Evolutionary conservation across 83 land plant genomes (phyloP), one percentile per base, ranked within the genome.

Genomic region (Diphasiastrum complanatum): DNA sequence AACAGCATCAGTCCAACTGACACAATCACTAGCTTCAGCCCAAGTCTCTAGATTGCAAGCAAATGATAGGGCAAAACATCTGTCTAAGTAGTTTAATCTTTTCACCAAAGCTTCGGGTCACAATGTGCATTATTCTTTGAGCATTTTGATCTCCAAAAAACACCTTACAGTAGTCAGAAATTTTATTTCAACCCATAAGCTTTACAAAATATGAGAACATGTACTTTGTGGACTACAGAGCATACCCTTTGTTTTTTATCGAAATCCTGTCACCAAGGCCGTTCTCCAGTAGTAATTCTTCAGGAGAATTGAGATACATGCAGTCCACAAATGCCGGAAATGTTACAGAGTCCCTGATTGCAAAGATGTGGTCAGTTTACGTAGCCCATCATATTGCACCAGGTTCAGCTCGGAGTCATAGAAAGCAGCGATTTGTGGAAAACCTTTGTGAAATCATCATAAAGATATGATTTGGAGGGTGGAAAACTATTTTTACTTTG

Each of bases 271-370:
- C 78, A 55, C 96, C 99, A 32, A 83, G 71, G 19, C 99, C 99
- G 67, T 85, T 93, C 32, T 78, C 73, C 37, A 93, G 76, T 2
- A 71, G 62, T 40, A 93, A 30, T 66, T 78, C 84, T 19, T 52
- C 57, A 6, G 99, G 92, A 46, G 96, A 82, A 75, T 80, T 63
- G 12, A 81, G 67, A 64, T 93, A 93, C 45, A 93, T 63, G 52
- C 96, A 83, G 66, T 93, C 99, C 23, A 88, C 91, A 76, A 89
- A 93, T 61, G 91, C 99, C 50, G 96, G 95, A 69, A 89, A 93
- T 14, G 52, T 77, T 28, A 89, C 68, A 31, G 53, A 76, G 19
- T 91, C 96, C 82, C 97, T 91, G 82, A 18, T 62, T 12, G 1
- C 18, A 20, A 52, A 61, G 55, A 20, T 2, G 25, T 38, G 5